Evolutionary conservation across 2,329 filamentous ascomycete species (phyloP).

Genomic region (Beauveria bassiana): DNA sequence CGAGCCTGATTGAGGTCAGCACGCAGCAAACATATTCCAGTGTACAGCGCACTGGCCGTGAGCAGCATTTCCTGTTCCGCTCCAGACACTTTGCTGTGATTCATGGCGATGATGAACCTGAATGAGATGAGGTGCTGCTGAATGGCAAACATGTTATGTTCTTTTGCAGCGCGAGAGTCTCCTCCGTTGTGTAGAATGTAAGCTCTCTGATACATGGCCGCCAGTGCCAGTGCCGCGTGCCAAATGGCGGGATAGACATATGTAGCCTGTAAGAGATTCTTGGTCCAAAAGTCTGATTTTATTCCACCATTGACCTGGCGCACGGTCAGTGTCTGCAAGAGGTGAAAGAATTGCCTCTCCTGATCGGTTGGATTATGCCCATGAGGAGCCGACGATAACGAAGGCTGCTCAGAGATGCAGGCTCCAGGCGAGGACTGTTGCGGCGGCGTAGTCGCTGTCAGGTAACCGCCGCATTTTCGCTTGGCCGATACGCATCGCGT

Average conservation of each 20-base stretch:
- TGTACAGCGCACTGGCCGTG: conserved; percentile 12
- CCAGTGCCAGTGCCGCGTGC: conserved; percentile 4
- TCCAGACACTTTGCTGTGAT: not conserved
- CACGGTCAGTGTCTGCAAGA: not conserved
- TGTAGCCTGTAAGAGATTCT: conserved; percentile 1
- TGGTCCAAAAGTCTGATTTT: conserved; percentile 2
- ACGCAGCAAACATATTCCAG: conserved; percentile 13
- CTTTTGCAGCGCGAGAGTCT: not conserved
- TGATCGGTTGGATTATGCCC: not conserved
- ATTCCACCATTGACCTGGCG: not conserved
- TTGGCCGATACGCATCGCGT: not conserved
- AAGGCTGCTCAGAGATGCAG: not conserved
- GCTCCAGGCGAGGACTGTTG: not conserved
- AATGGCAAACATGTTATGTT: conserved; percentile 12
- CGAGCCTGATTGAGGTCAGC: conserved; percentile 11
- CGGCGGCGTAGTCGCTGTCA: not conserved
- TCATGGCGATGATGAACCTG: conserved; percentile 10
- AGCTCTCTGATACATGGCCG: conserved; percentile 5
- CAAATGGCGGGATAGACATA: conserved; percentile 8
- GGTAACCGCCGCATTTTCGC: conserved; percentile 5
- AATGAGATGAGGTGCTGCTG: conserved; percentile 14
- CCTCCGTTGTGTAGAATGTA: not conserved
- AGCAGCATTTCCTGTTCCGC: conserved; percentile 14
- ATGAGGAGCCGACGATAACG: not conserved
- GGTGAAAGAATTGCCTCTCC: conserved; percentile 1